Conservation (phyloP, 805 yeast species). For the Candida orba region DNA sequence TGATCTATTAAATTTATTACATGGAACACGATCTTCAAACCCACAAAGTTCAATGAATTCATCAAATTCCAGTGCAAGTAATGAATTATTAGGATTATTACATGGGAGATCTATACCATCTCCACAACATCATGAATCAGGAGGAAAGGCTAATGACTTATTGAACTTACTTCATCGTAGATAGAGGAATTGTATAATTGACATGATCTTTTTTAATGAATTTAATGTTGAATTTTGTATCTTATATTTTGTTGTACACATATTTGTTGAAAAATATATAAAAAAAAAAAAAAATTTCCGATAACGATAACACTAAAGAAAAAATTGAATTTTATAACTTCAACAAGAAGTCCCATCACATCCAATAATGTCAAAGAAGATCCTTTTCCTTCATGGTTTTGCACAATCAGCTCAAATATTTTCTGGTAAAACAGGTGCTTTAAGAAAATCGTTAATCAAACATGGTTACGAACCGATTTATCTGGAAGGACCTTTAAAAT, state of each 20-base stretch:
- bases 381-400: conserved; percentile 85
- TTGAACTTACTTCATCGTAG: conserved; percentile 13
- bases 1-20: conserved; percentile 7
- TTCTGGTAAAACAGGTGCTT: conserved; percentile 78
- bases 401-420: conserved; percentile 77
- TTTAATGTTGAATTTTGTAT: too few relatives aligned
- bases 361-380: conserved; percentile 29
- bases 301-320: too few relatives aligned
- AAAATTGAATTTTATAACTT: too few relatives aligned
- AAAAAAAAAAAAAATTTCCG: too few relatives aligned
- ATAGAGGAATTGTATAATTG: not conserved
- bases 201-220: too few relatives aligned
- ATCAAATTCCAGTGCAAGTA: conserved; percentile 2
- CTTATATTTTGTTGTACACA: too few relatives aligned
- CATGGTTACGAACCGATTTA: conserved; percentile 62
- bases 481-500: conserved; percentile 63
- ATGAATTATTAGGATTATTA: conserved; percentile 8
- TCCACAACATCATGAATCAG: conserved; percentile 7
- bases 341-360: not conserved
- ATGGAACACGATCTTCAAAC: conserved; percentile 2
- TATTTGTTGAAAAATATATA: too few relatives aligned
- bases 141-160: conserved; percentile 16
- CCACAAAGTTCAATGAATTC: not conserved
- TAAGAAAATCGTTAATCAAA: conserved; percentile 60
- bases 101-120: conserved; percentile 6